phyloP scores from a whole-genome alignment of 768 basidiomycete species.

The Saitozyma podzolica region DNA sequence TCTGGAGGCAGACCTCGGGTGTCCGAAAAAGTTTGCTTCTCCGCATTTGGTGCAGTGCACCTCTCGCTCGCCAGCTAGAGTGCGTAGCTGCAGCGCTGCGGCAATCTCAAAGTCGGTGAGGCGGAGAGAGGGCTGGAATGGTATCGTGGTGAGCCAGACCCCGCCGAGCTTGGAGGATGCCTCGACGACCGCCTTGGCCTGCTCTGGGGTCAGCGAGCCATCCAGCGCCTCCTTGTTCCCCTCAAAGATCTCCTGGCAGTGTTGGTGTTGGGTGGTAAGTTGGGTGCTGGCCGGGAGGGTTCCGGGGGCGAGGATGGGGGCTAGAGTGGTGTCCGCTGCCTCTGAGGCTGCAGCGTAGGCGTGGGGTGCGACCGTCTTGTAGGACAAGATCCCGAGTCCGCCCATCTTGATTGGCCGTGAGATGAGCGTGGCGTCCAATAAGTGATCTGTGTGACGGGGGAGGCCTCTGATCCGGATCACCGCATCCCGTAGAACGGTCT shows the following conservation, averaged over 20 bases:
- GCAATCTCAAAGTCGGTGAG: constrained; percentile 8
- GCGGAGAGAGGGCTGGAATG: constrained; percentile 2
- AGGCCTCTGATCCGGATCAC: not conserved
- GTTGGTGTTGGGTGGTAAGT: not conserved
- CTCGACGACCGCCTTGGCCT: not conserved
- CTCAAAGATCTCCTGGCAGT: constrained; percentile 2
- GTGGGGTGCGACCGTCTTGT: not conserved
- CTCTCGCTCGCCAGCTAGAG: not conserved
- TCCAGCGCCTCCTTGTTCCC: not conserved
- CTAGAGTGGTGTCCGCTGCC: constrained; percentile 1
- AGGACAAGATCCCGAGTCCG: constrained; percentile 5
- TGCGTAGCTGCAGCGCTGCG: not conserved
- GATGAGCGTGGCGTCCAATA: not conserved
- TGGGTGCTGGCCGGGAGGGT: not conserved
- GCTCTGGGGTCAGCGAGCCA: not conserved
- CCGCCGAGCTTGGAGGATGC: not conserved
- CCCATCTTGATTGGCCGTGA: not conserved
- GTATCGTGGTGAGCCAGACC: constrained; percentile 9
- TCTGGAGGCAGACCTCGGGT: constrained; percentile 4
- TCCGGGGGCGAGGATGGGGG: not conserved
- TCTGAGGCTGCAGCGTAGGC: constrained; percentile 3
- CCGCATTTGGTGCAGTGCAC: not conserved
- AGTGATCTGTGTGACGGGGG: not conserved
- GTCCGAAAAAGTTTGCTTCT: not conserved
- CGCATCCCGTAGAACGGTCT: not conserved